phyloP scores from a whole-genome alignment of 2,329 filamentous ascomycete species.

The Aspergillus ochraceoroseus region DNA sequence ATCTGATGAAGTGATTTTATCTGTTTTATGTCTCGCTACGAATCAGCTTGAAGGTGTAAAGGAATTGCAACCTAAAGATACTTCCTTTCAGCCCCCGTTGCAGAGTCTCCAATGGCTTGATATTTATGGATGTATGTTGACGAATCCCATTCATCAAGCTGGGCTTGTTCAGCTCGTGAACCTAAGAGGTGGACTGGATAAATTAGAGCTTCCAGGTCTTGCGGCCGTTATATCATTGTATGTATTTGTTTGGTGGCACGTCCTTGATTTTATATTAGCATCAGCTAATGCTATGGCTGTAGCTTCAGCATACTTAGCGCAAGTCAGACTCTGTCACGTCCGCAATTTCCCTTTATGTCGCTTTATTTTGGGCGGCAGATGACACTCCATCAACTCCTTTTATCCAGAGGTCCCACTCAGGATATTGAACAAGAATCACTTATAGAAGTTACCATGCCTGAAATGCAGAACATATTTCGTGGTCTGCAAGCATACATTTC shows the following conservation, averaged over 20 bases:
- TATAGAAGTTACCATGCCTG: background rate
- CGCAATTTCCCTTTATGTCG: background rate
- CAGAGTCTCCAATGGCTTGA: slow-evolving; percentile 6
- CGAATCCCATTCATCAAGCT: background rate
- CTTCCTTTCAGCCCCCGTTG: background rate
- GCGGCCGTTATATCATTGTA: slow-evolving; percentile 3
- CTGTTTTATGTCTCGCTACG: background rate
- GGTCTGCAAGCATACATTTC: background rate
- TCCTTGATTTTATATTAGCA: background rate
- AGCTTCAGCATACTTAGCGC: background rate
- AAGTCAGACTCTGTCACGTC: background rate
- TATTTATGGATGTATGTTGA: background rate
- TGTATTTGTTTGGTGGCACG: background rate
- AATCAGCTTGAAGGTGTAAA: background rate
- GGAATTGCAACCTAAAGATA: background rate
- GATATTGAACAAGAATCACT: background rate
- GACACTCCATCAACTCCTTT: background rate
- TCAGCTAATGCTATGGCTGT: background rate
- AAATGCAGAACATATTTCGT: background rate
- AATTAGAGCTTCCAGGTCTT: background rate
- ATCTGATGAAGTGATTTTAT: slow-evolving; percentile 1
- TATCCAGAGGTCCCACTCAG: too few species aligned
- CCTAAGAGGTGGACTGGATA: background rate
- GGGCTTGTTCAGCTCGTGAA: background rate
- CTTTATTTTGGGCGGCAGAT: background rate